Evolutionary conservation across 2,329 filamentous ascomycete genomes (phyloP), one percentile per base, ranked within the genome.

Genomic region (Cordyceps javanica): DNA sequence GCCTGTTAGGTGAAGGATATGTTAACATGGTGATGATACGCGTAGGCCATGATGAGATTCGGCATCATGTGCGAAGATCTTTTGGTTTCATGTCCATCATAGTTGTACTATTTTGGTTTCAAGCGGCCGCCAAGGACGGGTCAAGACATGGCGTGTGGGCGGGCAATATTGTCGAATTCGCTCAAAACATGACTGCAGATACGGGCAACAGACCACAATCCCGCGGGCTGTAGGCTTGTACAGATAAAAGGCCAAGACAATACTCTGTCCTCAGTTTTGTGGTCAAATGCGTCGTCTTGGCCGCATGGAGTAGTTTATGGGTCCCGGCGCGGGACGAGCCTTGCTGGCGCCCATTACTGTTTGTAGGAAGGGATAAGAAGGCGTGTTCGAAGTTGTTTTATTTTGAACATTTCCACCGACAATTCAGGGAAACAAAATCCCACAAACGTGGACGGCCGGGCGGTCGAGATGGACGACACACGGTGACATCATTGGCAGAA

Each of bases 301-400:
- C 54, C 45, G 45, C 54, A 50, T 56, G 14, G 44, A 28, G 45
- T 56, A 49, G 54, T 56, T 56, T 55, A 55, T 55, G 54, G 45
- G 54, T 32, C 45, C 13, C 54, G 54, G 54, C n/a, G 54, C 54
- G 54, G 54, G 44, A 56, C 54, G 54, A 34, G 54, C 54, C 54
- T 56, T 56, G 25, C 36, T 49, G 45, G 44, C 39, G 44, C 42
- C 14, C 16, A 41, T 36, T 13, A 21, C 19, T 19, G 14, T 48
- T 10, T 21, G 34, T 30, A 11, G 4, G 1, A 26, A 30, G 10
- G 5, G 16, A 25, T 42, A 14, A 14, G 21, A 13, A 25, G 10
- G 21, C 21, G 16, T 42, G 6, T 9, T 34, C 5, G 21, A 19
- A 13, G 32, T 32, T 49, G 14, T 14, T 13, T 14, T 46, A 39